A percentile compares a stretch with the other conserved stretches of the same genome.
These are phyloP conservation scores for Leccinum griseonigrum DNA, from an alignment of 1,284 basidiomycete genomes.

Conservation along the genomic window DNA sequence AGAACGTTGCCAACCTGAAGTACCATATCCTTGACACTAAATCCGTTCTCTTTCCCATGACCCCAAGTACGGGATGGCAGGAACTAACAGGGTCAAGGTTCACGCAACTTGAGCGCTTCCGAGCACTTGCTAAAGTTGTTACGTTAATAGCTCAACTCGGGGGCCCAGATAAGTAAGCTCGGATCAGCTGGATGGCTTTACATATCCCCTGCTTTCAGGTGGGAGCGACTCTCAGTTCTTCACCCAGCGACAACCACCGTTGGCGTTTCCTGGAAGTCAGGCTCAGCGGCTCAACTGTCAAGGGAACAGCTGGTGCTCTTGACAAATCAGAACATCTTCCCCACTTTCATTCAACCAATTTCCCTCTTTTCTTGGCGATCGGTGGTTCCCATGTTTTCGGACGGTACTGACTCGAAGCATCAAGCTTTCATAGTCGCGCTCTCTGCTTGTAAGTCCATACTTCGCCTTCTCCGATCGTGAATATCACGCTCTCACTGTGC, in stretches of 20 bases:
- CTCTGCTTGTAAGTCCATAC: constrained; percentile 4
- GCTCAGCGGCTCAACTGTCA: background rate
- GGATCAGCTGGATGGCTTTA: background rate
- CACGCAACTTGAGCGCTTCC: background rate
- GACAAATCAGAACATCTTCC: background rate
- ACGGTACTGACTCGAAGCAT: background rate
- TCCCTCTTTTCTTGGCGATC: background rate
- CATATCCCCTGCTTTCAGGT: background rate
- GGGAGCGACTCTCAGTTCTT: background rate
- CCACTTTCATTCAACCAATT: background rate
- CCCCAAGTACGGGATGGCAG: background rate
- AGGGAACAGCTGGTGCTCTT: background rate
- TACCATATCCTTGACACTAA: background rate
- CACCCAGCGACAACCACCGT: background rate
- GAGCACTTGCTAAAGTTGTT: background rate
- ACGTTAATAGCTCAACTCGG: background rate
- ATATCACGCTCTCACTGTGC: background rate
- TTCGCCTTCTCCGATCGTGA: background rate
- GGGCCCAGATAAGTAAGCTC: background rate
- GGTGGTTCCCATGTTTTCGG: background rate
- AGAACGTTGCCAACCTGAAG: background rate
- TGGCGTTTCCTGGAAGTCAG: background rate
- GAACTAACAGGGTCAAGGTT: background rate
- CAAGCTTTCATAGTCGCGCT: constrained; percentile 9
- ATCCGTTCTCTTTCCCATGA: background rate